These are phyloP conservation scores for Acacia acuminata DNA, from an alignment of 306 rosid species.

Conservation along the genomic window DNA sequence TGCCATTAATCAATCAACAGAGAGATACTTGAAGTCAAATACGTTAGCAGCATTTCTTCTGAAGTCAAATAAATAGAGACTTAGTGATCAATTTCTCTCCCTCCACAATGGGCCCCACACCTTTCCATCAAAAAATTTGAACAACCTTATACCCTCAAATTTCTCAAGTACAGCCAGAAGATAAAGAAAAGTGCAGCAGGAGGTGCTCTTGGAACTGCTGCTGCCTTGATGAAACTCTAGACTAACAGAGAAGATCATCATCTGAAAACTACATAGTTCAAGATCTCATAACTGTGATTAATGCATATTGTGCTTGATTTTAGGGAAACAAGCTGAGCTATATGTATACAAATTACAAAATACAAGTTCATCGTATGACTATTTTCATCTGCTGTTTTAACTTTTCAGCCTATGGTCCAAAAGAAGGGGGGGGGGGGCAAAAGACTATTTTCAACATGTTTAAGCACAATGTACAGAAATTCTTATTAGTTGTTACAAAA, in stretches of 20 bases:
- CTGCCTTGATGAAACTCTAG: slow-evolving; percentile 1
- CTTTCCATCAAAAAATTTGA: too few species aligned
- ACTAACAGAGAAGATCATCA: background rate
- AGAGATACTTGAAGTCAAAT: slow-evolving; percentile 5
- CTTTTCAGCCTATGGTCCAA: background rate
- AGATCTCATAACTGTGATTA: background rate
- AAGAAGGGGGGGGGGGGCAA: too few species aligned
- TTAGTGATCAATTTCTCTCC: background rate
- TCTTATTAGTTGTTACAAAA: slow-evolving; percentile 4
- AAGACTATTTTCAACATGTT: slow-evolving; percentile 6
- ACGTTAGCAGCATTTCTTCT: background rate
- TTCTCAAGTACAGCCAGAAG: slow-evolving; percentile 4
- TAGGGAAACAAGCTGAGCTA: slow-evolving; percentile 7
- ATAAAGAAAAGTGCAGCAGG: slow-evolving; percentile 3
- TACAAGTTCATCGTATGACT: slow-evolving; percentile 9
- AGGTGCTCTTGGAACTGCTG: slow-evolving; percentile 1
- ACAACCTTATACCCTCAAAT: too few species aligned
- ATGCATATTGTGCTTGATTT: slow-evolving; percentile 19
- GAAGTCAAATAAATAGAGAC: background rate
- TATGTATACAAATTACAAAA: slow-evolving; percentile 4
- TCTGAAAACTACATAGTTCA: background rate
- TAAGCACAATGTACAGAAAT: slow-evolving; percentile 4
- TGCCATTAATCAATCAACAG: slow-evolving; percentile 10
- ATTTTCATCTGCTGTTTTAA: background rate
- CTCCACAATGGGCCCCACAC: background rate